phyloP scores from a whole-genome alignment of 2,329 filamentous ascomycete species.

The Arthrobotrys sinensis region DNA sequence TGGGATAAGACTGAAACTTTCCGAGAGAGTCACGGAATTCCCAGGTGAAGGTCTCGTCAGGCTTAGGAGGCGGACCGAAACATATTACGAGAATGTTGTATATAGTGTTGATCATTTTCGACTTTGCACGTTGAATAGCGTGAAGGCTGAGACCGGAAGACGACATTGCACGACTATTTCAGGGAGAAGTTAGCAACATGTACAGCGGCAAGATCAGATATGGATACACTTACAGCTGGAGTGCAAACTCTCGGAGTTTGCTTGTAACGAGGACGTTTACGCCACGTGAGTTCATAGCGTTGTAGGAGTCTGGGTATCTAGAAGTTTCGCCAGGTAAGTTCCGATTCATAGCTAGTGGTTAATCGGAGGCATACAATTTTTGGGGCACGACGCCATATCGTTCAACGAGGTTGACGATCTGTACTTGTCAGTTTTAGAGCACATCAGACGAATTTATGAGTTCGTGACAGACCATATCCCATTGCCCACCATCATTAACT shows the following conservation, averaged over 20 bases:
- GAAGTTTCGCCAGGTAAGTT: conserved; percentile 68
- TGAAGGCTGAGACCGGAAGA: conserved; percentile 68
- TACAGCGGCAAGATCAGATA: background rate
- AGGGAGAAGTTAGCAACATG: background rate
- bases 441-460: conserved; percentile 69
- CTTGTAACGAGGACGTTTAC: conserved; percentile 84
- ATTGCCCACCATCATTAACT: conserved; percentile 86
- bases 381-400: conserved; percentile 82
- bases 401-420: conserved; percentile 77
- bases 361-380: conserved; percentile 15
- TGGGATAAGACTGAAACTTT: conserved; percentile 74
- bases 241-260: conserved; percentile 87
- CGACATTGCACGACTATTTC: conserved; percentile 66
- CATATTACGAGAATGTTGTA: conserved; percentile 85
- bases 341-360: background rate
- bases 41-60: conserved; percentile 82
- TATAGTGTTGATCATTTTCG: conserved; percentile 83
- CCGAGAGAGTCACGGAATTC: conserved; percentile 80
- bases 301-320: conserved; percentile 86
- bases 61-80: conserved; percentile 82
- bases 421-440: background rate
- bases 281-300: conserved; percentile 78
- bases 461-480: conserved; percentile 78
- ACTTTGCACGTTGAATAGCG: conserved; percentile 73
- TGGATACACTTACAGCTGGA: conserved; percentile 71